A percentile compares a stretch with the other conserved stretches of the same genome.
These are phyloP conservation scores for Pythium rishiriense DNA, from an alignment of 352 stramenopile species.

Conservation along the genomic window DNA sequence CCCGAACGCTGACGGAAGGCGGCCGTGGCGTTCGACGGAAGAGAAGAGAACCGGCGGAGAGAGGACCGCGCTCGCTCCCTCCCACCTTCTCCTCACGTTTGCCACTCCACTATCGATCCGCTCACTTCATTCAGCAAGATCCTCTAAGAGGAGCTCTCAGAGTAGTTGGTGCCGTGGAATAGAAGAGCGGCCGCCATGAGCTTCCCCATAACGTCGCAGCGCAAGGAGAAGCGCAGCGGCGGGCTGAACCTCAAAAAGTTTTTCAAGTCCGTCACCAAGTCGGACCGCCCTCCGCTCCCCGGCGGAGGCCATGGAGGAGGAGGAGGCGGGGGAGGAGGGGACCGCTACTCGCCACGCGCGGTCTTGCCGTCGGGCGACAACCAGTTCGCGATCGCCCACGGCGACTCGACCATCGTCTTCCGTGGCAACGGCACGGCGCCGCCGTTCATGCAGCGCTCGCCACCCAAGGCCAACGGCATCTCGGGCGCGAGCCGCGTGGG, in stretches of 20 bases:
- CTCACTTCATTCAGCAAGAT: background rate
- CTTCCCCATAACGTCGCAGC: conserved; percentile 3
- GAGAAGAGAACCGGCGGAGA: conserved; percentile 1
- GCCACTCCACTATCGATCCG: background rate
- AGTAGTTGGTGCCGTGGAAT: too few species aligned
- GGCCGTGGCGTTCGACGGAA: conserved; percentile 15
- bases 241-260: conserved; percentile 26
- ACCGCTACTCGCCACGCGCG: conserved; percentile 17
- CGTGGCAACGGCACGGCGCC: conserved; percentile 16
- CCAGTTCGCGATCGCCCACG: conserved; percentile 27
- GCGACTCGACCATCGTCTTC: conserved; percentile 5
- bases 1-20: conserved; percentile 2
- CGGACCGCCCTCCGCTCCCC: background rate
- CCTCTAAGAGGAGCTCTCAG: background rate
- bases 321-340: background rate
- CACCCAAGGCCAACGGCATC: conserved; percentile 21
- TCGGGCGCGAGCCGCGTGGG: conserved; percentile 9
- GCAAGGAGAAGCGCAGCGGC: conserved; percentile 27
- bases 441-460: conserved; percentile 25
- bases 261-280: conserved; percentile 30
- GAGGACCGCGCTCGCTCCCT: background rate
- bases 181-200: conserved; percentile 9
- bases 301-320: background rate
- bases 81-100: background rate
- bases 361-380: conserved; percentile 27